phyloP scores from a whole-genome alignment of 2,329 filamentous ascomycete species.

The Cryphonectria parasitica region DNA sequence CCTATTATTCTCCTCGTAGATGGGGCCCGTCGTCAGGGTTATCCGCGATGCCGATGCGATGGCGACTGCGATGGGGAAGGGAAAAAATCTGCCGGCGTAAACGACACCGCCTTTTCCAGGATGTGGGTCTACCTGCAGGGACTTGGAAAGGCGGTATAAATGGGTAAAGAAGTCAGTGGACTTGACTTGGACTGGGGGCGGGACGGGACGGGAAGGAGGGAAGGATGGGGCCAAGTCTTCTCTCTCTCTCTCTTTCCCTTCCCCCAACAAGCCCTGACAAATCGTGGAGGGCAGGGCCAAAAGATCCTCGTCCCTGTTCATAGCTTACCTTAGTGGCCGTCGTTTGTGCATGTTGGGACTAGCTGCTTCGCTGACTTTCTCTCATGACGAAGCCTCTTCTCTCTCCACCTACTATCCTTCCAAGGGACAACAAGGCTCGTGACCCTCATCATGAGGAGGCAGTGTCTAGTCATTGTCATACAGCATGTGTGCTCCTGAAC shows the following conservation, averaged over 20 bases:
- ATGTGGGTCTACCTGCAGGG: slow-evolving; percentile 3
- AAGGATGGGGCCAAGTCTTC: too few relatives aligned
- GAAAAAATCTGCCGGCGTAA: slow-evolving; percentile 18
- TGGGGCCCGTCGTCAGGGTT: background rate
- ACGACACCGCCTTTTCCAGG: slow-evolving; percentile 15
- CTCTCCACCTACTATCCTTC: background rate
- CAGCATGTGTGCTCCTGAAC: background rate
- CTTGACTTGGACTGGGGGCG: background rate
- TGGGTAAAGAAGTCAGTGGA: background rate
- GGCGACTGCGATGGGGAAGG: background rate
- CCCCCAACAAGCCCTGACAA: background rate
- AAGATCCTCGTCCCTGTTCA: background rate
- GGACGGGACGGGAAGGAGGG: background rate
- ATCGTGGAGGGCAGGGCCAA: background rate
- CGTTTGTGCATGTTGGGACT: background rate
- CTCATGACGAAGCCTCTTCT: background rate
- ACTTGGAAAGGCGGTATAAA: slow-evolving; percentile 13
- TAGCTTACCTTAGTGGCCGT: background rate
- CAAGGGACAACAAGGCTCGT: background rate
- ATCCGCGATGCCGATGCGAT: slow-evolving; percentile 1
- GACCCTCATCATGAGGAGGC: background rate
- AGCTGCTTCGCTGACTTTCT: background rate
- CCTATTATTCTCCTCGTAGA: background rate
- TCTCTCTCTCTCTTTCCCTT: background rate
- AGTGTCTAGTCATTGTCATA: background rate